A percentile compares a stretch with the other conserved stretches of the same genome.
These are phyloP conservation scores for Penicillium capsulatum DNA, from an alignment of 2,329 filamentous ascomycete genomes.

Conservation along the genomic window DNA sequence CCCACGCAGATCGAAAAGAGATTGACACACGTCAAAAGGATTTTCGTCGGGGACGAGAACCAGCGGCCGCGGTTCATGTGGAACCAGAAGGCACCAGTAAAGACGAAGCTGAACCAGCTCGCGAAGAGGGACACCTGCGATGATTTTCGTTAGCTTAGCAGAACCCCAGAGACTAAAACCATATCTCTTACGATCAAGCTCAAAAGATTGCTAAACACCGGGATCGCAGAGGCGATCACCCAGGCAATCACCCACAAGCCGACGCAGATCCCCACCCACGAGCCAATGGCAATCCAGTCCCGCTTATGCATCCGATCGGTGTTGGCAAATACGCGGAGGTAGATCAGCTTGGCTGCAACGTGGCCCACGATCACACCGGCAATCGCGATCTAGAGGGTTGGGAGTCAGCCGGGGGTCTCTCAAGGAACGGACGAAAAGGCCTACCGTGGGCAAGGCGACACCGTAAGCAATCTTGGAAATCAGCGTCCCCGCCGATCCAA, in stretches of 20 bases:
- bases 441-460: slow-evolving; percentile 59
- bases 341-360: slow-evolving; percentile 62
- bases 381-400: slow-evolving; percentile 55
- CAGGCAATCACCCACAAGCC: slow-evolving; percentile 46
- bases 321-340: slow-evolving; percentile 58
- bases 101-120: slow-evolving; percentile 54
- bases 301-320: slow-evolving; percentile 53
- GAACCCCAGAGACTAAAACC: no score
- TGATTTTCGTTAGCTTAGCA: no score
- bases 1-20: slow-evolving; percentile 6
- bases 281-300: slow-evolving; percentile 56
- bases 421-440: not conserved
- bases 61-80: slow-evolving; percentile 33
- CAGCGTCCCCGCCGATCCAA: slow-evolving; percentile 55
- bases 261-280: slow-evolving; percentile 47
- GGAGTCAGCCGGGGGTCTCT: not conserved
- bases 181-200: slow-evolving; percentile 47
- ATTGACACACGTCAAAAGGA: slow-evolving; percentile 25
- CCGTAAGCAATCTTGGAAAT: slow-evolving; percentile 63
- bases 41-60: slow-evolving; percentile 28
- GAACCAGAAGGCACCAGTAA: slow-evolving; percentile 33
- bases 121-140: slow-evolving; percentile 57
- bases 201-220: slow-evolving; percentile 62
- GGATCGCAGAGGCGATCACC: slow-evolving; percentile 64
- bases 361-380: slow-evolving; percentile 65